Conservation (phyloP, 2,329 filamentous ascomycete species). For the Exophiala oligosperma region DNA sequence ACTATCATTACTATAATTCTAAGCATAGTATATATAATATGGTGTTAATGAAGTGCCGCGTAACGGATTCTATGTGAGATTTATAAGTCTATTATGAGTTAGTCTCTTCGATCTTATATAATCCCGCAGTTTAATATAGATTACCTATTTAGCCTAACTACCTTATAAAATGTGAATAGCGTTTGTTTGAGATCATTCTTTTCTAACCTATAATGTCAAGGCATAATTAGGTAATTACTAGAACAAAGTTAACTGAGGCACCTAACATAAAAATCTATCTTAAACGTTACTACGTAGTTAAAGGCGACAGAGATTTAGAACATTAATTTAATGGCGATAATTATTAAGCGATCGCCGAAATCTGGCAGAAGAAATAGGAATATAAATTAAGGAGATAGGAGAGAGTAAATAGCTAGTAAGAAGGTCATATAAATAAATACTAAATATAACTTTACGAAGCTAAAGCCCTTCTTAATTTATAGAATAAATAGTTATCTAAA, state of each 20-base stretch:
- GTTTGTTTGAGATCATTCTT: too few relatives aligned
- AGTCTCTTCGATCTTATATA: too few relatives aligned
- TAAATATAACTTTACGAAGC: background rate
- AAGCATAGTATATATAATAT: too few relatives aligned
- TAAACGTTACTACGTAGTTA: background rate
- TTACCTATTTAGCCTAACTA: too few relatives aligned
- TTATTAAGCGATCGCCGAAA: background rate
- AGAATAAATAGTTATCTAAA: background rate
- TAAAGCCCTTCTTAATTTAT: background rate
- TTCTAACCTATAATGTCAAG: too few relatives aligned
- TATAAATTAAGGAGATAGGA: background rate
- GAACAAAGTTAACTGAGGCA: background rate
- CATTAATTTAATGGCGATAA: background rate
- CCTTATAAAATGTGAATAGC: too few relatives aligned
- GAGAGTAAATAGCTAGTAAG: background rate
- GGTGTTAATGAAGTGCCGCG: too few relatives aligned
- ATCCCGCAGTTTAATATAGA: too few relatives aligned
- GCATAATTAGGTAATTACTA: too few relatives aligned
- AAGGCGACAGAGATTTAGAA: background rate
- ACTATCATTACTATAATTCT: too few relatives aligned
- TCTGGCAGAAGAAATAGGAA: background rate
- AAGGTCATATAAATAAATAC: background rate
- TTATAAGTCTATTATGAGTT: too few relatives aligned
- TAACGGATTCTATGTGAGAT: too few relatives aligned
- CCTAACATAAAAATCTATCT: background rate